A percentile compares a stretch with the other conserved stretches of the same genome.
These are phyloP conservation scores for Boechera retrofracta DNA, from an alignment of 345 rosid genomes.

Conservation along the genomic window DNA sequence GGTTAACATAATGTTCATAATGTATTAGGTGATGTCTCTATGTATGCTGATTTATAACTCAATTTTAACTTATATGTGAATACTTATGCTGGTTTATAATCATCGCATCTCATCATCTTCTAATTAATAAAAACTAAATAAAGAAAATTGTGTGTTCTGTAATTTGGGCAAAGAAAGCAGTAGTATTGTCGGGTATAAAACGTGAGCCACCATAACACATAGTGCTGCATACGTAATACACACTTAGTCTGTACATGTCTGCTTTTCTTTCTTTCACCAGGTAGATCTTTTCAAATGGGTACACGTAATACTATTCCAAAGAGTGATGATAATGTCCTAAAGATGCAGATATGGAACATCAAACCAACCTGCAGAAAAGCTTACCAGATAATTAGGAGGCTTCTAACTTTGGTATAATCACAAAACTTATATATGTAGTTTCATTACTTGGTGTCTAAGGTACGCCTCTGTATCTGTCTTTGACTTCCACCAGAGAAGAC, in stretches of 20 bases:
- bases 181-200: slow-evolving; percentile 67
- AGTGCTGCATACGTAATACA: slow-evolving; percentile 86
- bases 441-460: slow-evolving; percentile 81
- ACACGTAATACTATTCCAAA: slow-evolving; percentile 90
- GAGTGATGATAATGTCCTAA: slow-evolving; percentile 94
- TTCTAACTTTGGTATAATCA: neutral
- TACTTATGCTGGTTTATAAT: too few species aligned
- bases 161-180: too few species aligned
- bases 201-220: slow-evolving; percentile 93
- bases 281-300: slow-evolving; percentile 88
- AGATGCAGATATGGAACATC: slow-evolving; percentile 94
- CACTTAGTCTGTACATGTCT: slow-evolving; percentile 96
- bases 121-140: too few species aligned
- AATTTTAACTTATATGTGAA: too few species aligned
- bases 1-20: neutral
- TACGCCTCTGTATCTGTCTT: slow-evolving; percentile 81
- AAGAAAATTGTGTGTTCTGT: too few species aligned
- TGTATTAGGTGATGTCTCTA: neutral
- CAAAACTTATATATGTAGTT: slow-evolving; percentile 1
- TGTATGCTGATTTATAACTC: too few species aligned
- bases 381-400: slow-evolving; percentile 9
- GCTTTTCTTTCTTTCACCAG: slow-evolving; percentile 94
- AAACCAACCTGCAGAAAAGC: slow-evolving; percentile 67
- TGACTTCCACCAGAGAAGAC: slow-evolving; percentile 99
- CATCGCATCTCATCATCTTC: too few species aligned